These are phyloP conservation scores for Botrytis squamosa DNA, from an alignment of 2,329 filamentous ascomycete genomes.

Conservation along the genomic window DNA sequence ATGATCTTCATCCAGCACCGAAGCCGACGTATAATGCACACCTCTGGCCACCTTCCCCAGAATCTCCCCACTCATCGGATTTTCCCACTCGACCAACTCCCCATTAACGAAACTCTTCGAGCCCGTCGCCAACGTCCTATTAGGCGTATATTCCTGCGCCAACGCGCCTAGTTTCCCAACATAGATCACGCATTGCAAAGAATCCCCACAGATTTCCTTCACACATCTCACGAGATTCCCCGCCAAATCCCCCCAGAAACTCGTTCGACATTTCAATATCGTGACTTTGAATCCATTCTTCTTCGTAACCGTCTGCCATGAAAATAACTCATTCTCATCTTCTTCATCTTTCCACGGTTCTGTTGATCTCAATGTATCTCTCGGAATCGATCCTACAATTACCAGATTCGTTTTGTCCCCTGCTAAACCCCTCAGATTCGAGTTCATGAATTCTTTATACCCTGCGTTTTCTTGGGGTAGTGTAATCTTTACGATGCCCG, in stretches of 20 bases:
- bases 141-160: background rate
- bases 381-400: background rate
- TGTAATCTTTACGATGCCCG: background rate
- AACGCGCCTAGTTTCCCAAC: background rate
- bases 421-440: background rate
- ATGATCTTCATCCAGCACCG: conserved; percentile 1
- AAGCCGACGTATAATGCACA: background rate
- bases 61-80: background rate
- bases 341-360: background rate
- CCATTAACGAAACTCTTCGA: background rate
- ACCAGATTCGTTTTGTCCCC: background rate
- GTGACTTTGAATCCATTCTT: background rate
- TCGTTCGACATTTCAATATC: background rate
- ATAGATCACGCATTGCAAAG: background rate
- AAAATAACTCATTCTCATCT: background rate
- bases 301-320: background rate
- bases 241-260: background rate
- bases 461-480: background rate
- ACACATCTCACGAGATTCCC: background rate
- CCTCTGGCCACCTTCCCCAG: background rate
- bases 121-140: background rate
- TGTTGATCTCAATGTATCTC: background rate
- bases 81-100: background rate
- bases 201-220: background rate
- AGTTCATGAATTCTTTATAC: background rate